These are phyloP conservation scores for Gymnopus androsaceus DNA, from an alignment of 1,284 basidiomycete genomes.

Conservation along the genomic window DNA sequence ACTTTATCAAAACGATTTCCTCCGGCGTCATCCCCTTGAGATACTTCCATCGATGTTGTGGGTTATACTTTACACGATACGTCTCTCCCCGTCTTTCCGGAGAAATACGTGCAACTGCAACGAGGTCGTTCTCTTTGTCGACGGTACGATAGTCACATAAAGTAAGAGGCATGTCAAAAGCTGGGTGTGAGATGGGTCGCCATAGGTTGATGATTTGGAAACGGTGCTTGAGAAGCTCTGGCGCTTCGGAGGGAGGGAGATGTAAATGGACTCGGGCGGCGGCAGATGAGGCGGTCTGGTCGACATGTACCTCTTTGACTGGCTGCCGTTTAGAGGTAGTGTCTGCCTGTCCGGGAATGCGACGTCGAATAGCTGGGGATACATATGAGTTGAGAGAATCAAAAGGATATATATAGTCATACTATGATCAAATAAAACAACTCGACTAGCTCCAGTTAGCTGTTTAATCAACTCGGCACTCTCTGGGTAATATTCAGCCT, in stretches of 20 bases:
- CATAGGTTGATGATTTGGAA: constrained; percentile 69
- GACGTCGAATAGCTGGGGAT: constrained; percentile 46
- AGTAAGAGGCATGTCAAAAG: constrained; percentile 56
- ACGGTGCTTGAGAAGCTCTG: constrained; percentile 43
- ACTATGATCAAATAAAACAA: constrained; percentile 61
- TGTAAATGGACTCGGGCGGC: constrained; percentile 53
- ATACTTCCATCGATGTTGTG: constrained; percentile 48
- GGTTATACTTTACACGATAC: constrained; percentile 33
- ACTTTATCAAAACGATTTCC: constrained; percentile 51
- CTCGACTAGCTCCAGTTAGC: constrained; percentile 51
- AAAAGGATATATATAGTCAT: constrained; percentile 11
- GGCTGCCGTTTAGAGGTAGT: constrained; percentile 48
- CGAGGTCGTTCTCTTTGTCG: constrained; percentile 43
- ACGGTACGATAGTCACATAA: constrained; percentile 58
- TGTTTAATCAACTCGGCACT: constrained; percentile 51
- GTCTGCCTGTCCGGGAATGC: constrained; percentile 38
- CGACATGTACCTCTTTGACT: constrained; percentile 50
- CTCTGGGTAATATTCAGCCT: constrained; percentile 53
- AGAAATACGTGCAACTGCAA: constrained; percentile 46
- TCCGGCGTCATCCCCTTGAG: constrained; percentile 43
- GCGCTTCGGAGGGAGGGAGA: constrained; percentile 48
- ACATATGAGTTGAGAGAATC: neutral
- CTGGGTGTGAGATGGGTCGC: constrained; percentile 54
- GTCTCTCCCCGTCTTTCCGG: constrained; percentile 36
- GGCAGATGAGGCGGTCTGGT: constrained; percentile 52